Base-by-base conservation (phyloP, 1,139 yeast genomes). In the Diutina mesorugosa region DNA sequence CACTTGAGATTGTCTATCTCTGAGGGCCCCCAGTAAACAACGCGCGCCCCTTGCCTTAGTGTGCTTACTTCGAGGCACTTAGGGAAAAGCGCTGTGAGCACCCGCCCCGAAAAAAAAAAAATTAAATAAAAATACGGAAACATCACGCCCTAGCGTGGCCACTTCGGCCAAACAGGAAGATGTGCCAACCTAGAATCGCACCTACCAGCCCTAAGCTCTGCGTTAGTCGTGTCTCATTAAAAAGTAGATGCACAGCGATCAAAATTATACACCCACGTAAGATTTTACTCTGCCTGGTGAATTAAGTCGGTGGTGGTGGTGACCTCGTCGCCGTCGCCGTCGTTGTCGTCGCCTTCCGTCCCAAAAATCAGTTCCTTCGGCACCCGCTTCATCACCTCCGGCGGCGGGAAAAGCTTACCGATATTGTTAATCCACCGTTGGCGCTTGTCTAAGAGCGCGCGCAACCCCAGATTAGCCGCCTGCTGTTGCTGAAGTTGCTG, bases 341-440 rank as follows among this genome's bases (percentile, higher is more conserved):
- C 51, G n/a, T n/a, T 56, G 10, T 28, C 48, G 6, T 8, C 48
- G 2, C 41, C 45, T 9, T 48, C 46, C 55, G 76, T 69, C 3
- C 88, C 78, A 2, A 35, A n/a, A 5, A 35, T 35, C 32, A 85
- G 76, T 58, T 79, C 83, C 46, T 68, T 68, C 3, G 97, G 97
- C 59, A 87, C 83, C 55, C 95, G 75, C 65, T 85, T 81, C 87
- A 87, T 87, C 64, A 84, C 76, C 60, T 84, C 82, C 6, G 85
- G 80, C 18, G 85, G 77, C 58, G 73, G 76, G 69, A 93, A 93
- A 57, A 91, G 78, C 38, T 89, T 88, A 1, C 98, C 98, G 61
- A 95, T 89, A 67, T 85, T 89, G 29, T 80, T 81, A 55, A 91
- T 87, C 99, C 99, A 93, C 63, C 95, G 82, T 59, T 71, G 74